phyloP scores from a whole-genome alignment of 2,329 filamentous ascomycete genomes.

The Thielaviopsis cerberus region DNA sequence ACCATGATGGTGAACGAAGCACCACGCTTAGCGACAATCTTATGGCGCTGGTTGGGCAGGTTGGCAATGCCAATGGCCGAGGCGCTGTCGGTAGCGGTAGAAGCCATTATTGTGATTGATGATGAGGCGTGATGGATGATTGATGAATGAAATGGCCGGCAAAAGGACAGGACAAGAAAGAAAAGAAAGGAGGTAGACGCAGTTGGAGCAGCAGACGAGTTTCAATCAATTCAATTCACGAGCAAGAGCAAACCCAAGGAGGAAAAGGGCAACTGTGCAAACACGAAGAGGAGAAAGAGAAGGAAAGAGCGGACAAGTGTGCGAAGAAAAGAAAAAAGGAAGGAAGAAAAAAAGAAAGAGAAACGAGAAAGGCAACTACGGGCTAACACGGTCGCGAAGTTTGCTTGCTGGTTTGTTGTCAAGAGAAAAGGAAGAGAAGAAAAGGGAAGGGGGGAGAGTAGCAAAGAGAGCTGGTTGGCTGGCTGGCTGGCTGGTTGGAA shows the following conservation, averaged over 20 bases:
- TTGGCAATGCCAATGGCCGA: constrained; percentile 59
- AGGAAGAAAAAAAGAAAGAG: not conserved
- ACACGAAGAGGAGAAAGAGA: not conserved
- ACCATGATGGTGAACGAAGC: constrained; percentile 99
- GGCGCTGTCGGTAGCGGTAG: constrained; percentile 38
- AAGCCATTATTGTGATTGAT: constrained; percentile 31
- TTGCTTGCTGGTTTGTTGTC: constrained; percentile 8
- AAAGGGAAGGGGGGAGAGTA: not conserved
- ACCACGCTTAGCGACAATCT: constrained; percentile 66
- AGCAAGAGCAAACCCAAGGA: not conserved
- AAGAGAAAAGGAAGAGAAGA: not conserved
- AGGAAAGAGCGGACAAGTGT: constrained; percentile 5
- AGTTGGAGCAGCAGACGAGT: not conserved
- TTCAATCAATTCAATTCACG: not conserved
- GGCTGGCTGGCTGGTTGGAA: not conserved
- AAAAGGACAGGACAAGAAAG: not conserved
- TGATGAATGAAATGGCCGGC: not conserved
- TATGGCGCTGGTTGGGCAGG: constrained; percentile 55
- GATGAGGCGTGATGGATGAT: not conserved
- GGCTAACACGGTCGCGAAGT: constrained; percentile 10
- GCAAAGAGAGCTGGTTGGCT: not conserved
- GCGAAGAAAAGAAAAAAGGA: not conserved
- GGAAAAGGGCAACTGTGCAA: not conserved
- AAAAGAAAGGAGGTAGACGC: not conserved
- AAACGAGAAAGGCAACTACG: constrained; percentile 5